phyloP scores from a whole-genome alignment of 192 early-diverging fungal species.

The Coemansia sp. region DNA sequence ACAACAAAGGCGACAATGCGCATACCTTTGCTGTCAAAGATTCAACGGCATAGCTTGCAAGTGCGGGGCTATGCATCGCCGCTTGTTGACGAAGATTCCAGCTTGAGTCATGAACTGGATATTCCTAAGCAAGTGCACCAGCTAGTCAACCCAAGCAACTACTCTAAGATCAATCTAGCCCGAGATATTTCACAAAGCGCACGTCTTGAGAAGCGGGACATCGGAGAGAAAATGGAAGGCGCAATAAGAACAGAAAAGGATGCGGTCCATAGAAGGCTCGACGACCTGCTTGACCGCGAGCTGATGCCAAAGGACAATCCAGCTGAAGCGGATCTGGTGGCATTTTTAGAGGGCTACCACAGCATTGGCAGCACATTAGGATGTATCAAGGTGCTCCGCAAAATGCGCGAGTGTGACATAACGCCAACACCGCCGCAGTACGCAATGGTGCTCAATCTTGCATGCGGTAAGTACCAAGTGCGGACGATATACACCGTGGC shows the following conservation, averaged over 20 bases:
- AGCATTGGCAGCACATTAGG: neutral
- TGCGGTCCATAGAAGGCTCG: conserved; percentile 4
- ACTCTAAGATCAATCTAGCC: conserved; percentile 22
- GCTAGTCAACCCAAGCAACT: conserved; percentile 34
- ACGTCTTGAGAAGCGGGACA: neutral
- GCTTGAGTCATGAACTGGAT: neutral
- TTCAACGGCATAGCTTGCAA: neutral
- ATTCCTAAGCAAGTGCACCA: conserved; percentile 17
- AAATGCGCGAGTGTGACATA: conserved; percentile 17
- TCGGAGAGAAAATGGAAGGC: conserved; percentile 8
- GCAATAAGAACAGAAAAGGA: neutral
- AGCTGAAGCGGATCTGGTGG: conserved; percentile 11
- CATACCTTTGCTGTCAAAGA: neutral
- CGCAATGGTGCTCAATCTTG: conserved; percentile 21
- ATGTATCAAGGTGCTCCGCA: conserved; percentile 26
- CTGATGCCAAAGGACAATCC: neutral
- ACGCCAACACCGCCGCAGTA: conserved; percentile 16
- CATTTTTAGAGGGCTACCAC: conserved; percentile 37
- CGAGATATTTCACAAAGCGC: conserved; percentile 20
- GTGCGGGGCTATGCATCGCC: conserved; percentile 12
- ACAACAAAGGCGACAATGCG: neutral
- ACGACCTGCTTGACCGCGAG: conserved; percentile 14
- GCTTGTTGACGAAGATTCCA: conserved; percentile 1
- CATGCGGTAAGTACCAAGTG: neutral
- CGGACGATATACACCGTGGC: conserved; percentile 13